These are phyloP conservation scores for Leptographium radiaticola DNA, from an alignment of 2,329 filamentous ascomycete species.

Conservation along the genomic window DNA sequence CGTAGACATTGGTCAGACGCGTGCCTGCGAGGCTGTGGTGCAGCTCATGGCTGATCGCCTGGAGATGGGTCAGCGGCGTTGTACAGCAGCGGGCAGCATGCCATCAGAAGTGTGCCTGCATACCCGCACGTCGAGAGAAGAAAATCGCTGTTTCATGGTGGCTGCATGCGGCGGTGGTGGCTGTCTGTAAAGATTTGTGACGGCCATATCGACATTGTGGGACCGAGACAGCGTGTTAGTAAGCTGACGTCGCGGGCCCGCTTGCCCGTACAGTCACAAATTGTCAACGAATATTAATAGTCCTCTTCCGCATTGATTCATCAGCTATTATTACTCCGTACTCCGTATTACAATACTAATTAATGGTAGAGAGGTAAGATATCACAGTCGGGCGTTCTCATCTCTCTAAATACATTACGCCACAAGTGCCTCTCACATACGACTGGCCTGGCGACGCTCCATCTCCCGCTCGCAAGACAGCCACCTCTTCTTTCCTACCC, in stretches of 20 bases:
- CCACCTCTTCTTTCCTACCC: constrained; percentile 71
- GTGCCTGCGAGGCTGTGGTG: constrained; percentile 61
- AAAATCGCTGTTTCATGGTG: constrained; percentile 5
- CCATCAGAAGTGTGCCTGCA: neutral
- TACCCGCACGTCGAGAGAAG: constrained; percentile 5
- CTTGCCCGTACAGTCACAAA: no score
- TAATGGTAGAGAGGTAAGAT: no score
- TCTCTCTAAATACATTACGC: no score
- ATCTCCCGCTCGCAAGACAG: constrained; percentile 10
- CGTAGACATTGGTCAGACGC: constrained; percentile 87
- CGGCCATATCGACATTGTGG: neutral
- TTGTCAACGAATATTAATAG: no score
- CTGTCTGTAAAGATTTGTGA: neutral
- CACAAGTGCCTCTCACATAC: neutral
- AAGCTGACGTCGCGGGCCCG: no score
- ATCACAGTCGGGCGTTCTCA: neutral
- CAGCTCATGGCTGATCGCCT: constrained; percentile 94
- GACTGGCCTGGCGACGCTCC: constrained; percentile 9
- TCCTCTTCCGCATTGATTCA: no score
- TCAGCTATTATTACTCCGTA: no score
- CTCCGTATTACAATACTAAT: no score
- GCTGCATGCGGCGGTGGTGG: neutral
- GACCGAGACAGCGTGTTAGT: neutral
- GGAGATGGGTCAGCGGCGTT: constrained; percentile 1
- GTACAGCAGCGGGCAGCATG: neutral